A percentile compares a stretch with the other conserved stretches of the same genome.
Conservation (phyloP, 148 eudicot genomes). For the Fagopyrum esculentum region DNA sequence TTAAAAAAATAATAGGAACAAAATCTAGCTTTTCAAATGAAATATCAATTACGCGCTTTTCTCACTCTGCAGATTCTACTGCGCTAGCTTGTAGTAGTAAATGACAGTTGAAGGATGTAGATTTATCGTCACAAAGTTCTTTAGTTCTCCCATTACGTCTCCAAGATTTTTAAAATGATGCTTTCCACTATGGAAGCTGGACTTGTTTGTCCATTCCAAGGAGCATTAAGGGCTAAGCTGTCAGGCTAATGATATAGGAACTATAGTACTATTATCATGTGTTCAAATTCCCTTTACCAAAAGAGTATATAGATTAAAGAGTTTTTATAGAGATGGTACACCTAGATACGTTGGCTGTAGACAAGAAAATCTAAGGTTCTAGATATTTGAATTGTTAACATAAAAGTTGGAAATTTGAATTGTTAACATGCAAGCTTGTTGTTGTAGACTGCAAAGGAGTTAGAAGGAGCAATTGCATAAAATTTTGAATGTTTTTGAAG, state of each 20-base stretch:
- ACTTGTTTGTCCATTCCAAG: neutral
- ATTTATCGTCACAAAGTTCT: conserved; percentile 2
- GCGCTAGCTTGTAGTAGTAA: neutral
- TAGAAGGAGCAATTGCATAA: too few species aligned
- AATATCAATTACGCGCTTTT: neutral
- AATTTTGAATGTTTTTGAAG: too few species aligned
- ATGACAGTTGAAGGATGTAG: conserved; percentile 1
- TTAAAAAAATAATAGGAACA: conserved; percentile 5
- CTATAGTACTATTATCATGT: neutral
- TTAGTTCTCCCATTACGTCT: neutral
- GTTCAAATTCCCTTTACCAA: neutral
- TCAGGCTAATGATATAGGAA: neutral
- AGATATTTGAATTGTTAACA: neutral
- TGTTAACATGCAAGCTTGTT: too few species aligned
- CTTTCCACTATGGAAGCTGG: conserved; percentile 1
- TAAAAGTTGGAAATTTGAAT: too few species aligned
- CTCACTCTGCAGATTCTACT: neutral
- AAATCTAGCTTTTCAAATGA: neutral
- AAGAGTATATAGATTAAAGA: too few species aligned
- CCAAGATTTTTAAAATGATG: neutral
- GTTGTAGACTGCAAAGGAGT: too few species aligned
- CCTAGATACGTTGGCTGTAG: neutral
- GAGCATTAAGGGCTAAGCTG: neutral
- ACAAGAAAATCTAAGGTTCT: neutral
- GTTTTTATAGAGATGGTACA: neutral